These are phyloP conservation scores for Tetraselmis striata DNA, from an alignment of 139 green algal species.

Conservation along the genomic window DNA sequence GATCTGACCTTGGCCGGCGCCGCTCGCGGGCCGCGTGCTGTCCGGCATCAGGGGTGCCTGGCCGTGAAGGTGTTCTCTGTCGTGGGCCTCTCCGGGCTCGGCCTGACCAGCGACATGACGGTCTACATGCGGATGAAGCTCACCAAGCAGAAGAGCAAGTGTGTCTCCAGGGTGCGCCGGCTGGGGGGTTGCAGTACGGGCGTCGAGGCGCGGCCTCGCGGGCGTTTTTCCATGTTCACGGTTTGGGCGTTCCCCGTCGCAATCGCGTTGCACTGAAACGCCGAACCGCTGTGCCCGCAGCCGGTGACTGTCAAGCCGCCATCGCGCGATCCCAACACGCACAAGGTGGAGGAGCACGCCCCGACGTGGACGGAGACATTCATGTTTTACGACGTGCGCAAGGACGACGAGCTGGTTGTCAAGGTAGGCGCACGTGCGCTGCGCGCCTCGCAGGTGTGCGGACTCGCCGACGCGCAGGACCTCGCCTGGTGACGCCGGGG, in stretches of 20 bases:
- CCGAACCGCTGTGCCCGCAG: too few relatives aligned
- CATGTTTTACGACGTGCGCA: background rate
- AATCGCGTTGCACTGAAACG: too few relatives aligned
- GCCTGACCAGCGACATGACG: background rate
- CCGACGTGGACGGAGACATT: background rate
- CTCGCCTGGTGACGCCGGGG: too few relatives aligned
- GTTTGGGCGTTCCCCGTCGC: too few relatives aligned
- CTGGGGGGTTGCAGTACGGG: too few relatives aligned
- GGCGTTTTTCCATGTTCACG: too few relatives aligned
- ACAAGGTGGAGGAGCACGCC: background rate
- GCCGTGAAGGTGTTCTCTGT: background rate
- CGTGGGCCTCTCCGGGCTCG: background rate
- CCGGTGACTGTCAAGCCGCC: background rate
- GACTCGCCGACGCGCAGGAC: too few relatives aligned
- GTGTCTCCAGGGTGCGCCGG: background rate
- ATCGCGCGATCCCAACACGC: background rate
- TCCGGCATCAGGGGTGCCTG: background rate
- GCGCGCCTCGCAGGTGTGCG: too few relatives aligned
- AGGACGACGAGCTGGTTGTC: background rate
- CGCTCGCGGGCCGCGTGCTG: too few relatives aligned
- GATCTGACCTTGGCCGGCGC: too few relatives aligned
- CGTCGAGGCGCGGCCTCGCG: too few relatives aligned
- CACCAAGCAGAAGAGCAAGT: background rate
- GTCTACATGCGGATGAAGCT: background rate
- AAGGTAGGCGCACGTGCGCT: too few relatives aligned